phyloP scores from a whole-genome alignment of 1,284 basidiomycete species.

The Heterobasidion irregulare region DNA sequence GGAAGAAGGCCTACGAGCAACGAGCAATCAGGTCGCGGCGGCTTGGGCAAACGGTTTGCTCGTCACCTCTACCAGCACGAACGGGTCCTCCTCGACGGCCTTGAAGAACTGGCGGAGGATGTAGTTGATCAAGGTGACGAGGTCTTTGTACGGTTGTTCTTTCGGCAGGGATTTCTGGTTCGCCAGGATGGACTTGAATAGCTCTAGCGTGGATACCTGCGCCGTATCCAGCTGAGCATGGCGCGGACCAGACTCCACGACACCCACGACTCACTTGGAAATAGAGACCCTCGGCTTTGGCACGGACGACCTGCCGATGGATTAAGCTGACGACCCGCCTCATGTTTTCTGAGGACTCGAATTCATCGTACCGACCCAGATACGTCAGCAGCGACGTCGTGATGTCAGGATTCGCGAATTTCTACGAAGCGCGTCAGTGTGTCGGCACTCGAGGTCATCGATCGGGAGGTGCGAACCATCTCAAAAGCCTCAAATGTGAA shows the following conservation, averaged over 20 bases:
- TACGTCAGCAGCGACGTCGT: constrained; percentile 78
- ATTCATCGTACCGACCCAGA: constrained; percentile 75
- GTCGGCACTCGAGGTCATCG: constrained; percentile 1
- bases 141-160: constrained; percentile 75
- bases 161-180: constrained; percentile 70
- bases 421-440: constrained; percentile 29
- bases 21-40: neutral
- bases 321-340: constrained; percentile 80
- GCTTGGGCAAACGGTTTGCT: neutral
- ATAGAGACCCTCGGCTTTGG: constrained; percentile 86
- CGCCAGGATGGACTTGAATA: constrained; percentile 79
- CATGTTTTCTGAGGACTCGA: constrained; percentile 73
- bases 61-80: constrained; percentile 76
- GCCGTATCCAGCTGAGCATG: neutral
- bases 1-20: constrained; percentile 72
- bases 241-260: neutral
- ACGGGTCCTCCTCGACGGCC: constrained; percentile 68
- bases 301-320: constrained; percentile 82
- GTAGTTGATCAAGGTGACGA: constrained; percentile 75
- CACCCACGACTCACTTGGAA: constrained; percentile 62
- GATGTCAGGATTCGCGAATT: constrained; percentile 81
- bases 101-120: constrained; percentile 91
- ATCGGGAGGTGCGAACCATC: constrained; percentile 43
- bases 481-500: constrained; percentile 89
- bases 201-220: constrained; percentile 77